phyloP scores from a whole-genome alignment of 495 filamentous ascomycete species.

The Paragyromitra xinjiangensis region DNA sequence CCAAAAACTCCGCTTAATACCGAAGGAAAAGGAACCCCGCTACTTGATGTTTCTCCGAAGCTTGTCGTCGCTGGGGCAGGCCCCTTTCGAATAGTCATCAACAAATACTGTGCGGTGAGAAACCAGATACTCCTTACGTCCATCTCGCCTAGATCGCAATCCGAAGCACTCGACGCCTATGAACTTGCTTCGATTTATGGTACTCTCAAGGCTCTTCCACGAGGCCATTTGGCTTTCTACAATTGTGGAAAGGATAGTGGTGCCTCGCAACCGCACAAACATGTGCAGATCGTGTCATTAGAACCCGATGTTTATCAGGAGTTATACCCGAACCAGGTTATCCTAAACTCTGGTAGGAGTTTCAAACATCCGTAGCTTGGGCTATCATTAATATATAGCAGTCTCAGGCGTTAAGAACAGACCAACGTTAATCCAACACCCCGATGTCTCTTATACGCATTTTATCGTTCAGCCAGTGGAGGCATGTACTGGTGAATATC shows the following conservation, averaged over 20 bases:
- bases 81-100: constrained; percentile 35
- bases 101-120: constrained; percentile 36
- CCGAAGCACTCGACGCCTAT: constrained; percentile 14
- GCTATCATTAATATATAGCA: not conserved
- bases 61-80: constrained; percentile 11
- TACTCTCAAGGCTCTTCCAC: not conserved
- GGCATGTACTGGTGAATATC: constrained; percentile 11
- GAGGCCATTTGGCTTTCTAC: constrained; percentile 19
- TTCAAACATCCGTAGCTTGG: not conserved
- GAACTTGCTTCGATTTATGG: constrained; percentile 16
- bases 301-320: not conserved
- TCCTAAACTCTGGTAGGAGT: not conserved
- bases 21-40: not conserved
- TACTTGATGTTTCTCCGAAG: constrained; percentile 3
- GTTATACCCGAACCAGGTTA: constrained; percentile 5
- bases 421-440: constrained; percentile 9
- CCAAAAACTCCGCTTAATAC: not conserved
- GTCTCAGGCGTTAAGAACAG: not conserved
- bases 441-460: constrained; percentile 32
- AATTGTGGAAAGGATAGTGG: constrained; percentile 40
- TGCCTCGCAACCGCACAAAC: constrained; percentile 42
- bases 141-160: constrained; percentile 11
- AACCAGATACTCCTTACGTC: constrained; percentile 38
- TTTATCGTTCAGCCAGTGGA: constrained; percentile 15
- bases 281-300: constrained; percentile 30